Evolutionary conservation across 306 rosid genomes (phyloP), one percentile per base, ranked within the genome.

Genomic region (Erythrophleum fordii): DNA sequence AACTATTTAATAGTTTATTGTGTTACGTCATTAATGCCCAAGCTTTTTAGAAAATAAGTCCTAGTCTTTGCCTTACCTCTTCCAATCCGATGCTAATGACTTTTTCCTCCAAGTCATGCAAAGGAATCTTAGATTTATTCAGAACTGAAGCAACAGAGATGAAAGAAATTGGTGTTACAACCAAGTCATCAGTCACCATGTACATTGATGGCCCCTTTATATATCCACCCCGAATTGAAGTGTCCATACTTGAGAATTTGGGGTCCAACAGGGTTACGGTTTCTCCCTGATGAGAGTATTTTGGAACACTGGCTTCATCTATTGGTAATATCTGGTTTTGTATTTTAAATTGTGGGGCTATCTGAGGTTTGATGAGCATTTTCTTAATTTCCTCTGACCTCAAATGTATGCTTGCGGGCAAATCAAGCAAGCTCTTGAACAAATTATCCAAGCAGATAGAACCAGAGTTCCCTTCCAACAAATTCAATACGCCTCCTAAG

Each of bases 101-200:
- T 12, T 23, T 70, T 46, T 70, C 75, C 28, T 44, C 75, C 25
- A 70, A 25, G 22, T 70, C 59, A 13, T 1, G 1, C 0, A 28
- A 5, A 2, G 39, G 39, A 45, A 46, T 1, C 3, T 28, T 70
- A 7, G 41, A 70, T 70, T 7, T 25, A 3, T 29, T 26, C 9
- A 45, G 42, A 46, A 45, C 46, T 18, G 75, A 45, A 70, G 29
- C 14, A 7, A 1, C 41, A 13, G 23, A 45, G 0, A 70, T 23
- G 39, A 42, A 45, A 6, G 75, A 45, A 2, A 28, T 26, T 13
- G 75, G 75, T 2, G 23, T 70, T 20, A 70, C 75, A 13, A 70
- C 39, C 72, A 67, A 41, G 52, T 67, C 52, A 41, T 70, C 75
- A 5, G 75, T 70, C 56, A 70, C 75, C 75, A 70, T 12, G 11